Evolutionary conservation across 2,329 filamentous ascomycete species (phyloP).

Genomic region (Neurospora crassa): DNA sequence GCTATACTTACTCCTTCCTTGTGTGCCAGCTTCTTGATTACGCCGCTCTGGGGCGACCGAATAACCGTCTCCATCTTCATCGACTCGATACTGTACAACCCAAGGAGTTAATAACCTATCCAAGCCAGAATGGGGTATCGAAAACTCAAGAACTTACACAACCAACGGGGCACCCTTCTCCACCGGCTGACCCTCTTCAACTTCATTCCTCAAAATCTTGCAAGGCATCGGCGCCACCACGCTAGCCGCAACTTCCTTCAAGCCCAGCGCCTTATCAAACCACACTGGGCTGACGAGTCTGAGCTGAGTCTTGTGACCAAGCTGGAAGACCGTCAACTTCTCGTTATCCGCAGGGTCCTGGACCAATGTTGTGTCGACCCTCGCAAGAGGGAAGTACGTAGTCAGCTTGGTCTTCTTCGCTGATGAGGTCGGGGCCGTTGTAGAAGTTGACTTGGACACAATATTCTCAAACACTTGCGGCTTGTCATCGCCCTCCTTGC

Average conservation of each 20-base stretch:
- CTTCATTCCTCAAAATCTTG: conserved; percentile 86
- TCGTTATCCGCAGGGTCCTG: conserved; percentile 38
- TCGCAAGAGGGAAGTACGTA: conserved; percentile 72
- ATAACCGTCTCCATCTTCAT: conserved; percentile 91
- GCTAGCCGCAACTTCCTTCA: conserved; percentile 71
- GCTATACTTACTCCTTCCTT: conserved; percentile 55
- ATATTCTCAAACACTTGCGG: conserved; percentile 35
- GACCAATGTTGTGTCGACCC: conserved; percentile 72
- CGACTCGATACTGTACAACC: conserved; percentile 56
- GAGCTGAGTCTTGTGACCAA: conserved; percentile 50
- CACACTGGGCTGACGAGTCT: conserved; percentile 57
- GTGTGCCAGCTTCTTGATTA: conserved; percentile 64
- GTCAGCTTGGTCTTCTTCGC: conserved; percentile 37
- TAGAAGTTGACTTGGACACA: conserved; percentile 27
- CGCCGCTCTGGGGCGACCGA: conserved; percentile 62
- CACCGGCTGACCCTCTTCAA: conserved; percentile 70
- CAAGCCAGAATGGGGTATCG: not conserved
- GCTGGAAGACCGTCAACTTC: conserved; percentile 69
- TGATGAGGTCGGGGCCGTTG: conserved; percentile 17
- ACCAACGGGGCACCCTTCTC: conserved; percentile 80
- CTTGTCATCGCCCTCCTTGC: conserved; percentile 29
- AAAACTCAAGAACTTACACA: conserved; percentile 48
- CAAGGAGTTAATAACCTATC: conserved; percentile 16
- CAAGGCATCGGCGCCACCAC: conserved; percentile 95
- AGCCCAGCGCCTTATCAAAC: conserved; percentile 78